A percentile compares a stretch with the other conserved stretches of the same genome.
Conservation (phyloP, 129 eudicot species). For the Tagetes erecta region DNA sequence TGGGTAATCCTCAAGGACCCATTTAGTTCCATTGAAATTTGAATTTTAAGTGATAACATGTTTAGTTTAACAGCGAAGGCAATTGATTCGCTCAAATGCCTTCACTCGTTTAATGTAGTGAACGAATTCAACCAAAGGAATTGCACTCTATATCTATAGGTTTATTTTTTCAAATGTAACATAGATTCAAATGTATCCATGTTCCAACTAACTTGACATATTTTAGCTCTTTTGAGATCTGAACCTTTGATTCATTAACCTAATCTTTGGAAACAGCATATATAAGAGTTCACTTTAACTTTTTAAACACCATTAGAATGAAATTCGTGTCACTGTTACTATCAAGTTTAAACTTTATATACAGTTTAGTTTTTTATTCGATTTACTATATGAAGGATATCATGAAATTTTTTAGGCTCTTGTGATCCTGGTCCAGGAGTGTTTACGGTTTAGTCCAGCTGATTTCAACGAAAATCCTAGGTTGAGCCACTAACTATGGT, state of each 20-base stretch:
- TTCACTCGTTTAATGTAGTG: not conserved
- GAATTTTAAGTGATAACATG: not conserved
- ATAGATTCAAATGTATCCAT: not conserved
- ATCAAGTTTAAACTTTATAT: no score
- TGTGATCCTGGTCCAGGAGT: not conserved
- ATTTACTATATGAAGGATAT: not conserved
- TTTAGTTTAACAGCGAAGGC: not conserved
- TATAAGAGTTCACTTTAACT: no score
- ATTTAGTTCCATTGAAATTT: not conserved
- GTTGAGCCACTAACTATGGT: not conserved
- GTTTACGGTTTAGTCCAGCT: not conserved
- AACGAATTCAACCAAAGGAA: not conserved
- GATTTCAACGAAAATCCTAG: not conserved
- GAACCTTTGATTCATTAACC: not conserved
- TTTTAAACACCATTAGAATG: no score
- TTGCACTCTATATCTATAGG: not conserved
- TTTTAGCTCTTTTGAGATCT: not conserved
- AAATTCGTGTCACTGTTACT: no score
- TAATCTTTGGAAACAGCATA: no score
- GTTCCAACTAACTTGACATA: not conserved
- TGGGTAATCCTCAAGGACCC: slow-evolving; percentile 20
- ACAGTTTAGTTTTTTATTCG: not conserved
- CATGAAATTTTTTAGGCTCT: not conserved
- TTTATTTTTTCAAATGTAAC: not conserved
- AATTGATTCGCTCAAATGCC: not conserved